Percentiles rank a stretch among this genome's conserved stretches.
These are phyloP conservation scores for Fusarium vanettenii DNA, from an alignment of 2,329 filamentous ascomycete genomes.

Conservation along the genomic window DNA sequence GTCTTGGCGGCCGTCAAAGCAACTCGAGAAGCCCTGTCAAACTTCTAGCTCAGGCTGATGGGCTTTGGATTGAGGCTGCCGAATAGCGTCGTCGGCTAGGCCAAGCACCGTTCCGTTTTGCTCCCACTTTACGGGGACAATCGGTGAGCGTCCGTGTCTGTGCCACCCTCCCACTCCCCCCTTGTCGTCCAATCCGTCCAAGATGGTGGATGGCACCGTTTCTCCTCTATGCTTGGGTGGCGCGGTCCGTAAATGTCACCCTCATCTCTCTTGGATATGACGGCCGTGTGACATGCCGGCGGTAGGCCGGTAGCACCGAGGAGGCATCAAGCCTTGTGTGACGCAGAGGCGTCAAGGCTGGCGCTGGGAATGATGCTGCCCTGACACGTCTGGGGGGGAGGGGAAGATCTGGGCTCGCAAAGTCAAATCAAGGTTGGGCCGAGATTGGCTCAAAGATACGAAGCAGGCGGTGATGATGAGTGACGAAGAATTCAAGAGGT, in stretches of 20 bases:
- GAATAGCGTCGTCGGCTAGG: background rate
- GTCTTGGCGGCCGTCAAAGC: constrained; percentile 27
- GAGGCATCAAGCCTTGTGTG: constrained; percentile 20
- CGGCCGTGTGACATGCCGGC: constrained; percentile 25
- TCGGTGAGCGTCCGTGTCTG: constrained; percentile 8
- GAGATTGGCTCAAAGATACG: background rate
- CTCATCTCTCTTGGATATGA: constrained; percentile 22
- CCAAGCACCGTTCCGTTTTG: constrained; percentile 9
- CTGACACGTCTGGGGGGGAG: constrained; percentile 30
- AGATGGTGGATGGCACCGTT: constrained; percentile 16
- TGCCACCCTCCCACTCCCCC: constrained; percentile 2
- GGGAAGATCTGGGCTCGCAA: constrained; percentile 8
- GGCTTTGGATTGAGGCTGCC: constrained; percentile 10
- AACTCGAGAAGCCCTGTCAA: constrained; percentile 42
- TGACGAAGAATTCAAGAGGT: constrained; percentile 10
- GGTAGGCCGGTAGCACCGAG: constrained; percentile 36
- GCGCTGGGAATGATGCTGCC: constrained; percentile 35
- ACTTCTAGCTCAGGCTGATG: constrained; percentile 39
- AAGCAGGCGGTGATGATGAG: constrained; percentile 12
- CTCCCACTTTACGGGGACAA: background rate
- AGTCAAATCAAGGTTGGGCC: constrained; percentile 6
- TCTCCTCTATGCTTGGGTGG: constrained; percentile 17
- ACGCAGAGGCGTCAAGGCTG: constrained; percentile 12
- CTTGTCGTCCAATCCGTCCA: background rate
- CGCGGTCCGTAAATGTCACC: constrained; percentile 25